These are phyloP conservation scores for Fusarium sp. DNA, from an alignment of 2,329 filamentous ascomycete species.

Conservation along the genomic window DNA sequence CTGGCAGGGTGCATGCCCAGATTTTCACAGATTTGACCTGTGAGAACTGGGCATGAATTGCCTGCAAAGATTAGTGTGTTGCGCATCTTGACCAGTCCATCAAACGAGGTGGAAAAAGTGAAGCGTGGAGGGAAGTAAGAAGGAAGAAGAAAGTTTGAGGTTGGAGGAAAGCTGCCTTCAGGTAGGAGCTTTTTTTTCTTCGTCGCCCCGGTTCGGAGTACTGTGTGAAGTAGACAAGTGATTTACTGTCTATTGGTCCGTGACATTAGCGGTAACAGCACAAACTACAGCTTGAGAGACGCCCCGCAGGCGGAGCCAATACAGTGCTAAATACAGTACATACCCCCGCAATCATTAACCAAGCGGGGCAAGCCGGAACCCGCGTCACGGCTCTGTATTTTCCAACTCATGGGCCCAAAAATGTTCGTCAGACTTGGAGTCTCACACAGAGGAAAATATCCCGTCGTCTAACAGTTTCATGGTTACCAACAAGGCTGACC, in stretches of 20 bases:
- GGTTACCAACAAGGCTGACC: neutral
- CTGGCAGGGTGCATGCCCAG: slow-evolving; percentile 74
- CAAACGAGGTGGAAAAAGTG: slow-evolving; percentile 36
- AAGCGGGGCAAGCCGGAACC: slow-evolving; percentile 45
- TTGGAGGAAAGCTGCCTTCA: slow-evolving; percentile 39
- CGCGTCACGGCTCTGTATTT: slow-evolving; percentile 24
- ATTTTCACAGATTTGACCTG: slow-evolving; percentile 75
- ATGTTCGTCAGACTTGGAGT: neutral
- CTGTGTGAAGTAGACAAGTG: slow-evolving; percentile 9
- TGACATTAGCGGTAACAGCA: slow-evolving; percentile 2
- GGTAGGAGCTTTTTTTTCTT: slow-evolving; percentile 45
- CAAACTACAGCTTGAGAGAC: neutral
- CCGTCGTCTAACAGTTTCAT: neutral
- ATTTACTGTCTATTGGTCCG: slow-evolving; percentile 8
- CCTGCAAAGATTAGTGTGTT: slow-evolving; percentile 77
- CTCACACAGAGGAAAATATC: neutral
- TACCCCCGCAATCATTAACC: slow-evolving; percentile 24
- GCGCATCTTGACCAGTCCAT: slow-evolving; percentile 63
- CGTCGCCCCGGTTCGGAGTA: slow-evolving; percentile 21
- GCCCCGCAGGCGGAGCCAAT: neutral
- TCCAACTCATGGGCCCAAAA: neutral
- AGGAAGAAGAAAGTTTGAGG: slow-evolving; percentile 29
- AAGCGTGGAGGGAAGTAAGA: slow-evolving; percentile 44
- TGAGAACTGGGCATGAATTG: slow-evolving; percentile 74
- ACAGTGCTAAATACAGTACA: slow-evolving; percentile 34